Evolutionary conservation across 1,284 basidiomycete genomes (phyloP).

Genomic region (Wallemia hederae): DNA sequence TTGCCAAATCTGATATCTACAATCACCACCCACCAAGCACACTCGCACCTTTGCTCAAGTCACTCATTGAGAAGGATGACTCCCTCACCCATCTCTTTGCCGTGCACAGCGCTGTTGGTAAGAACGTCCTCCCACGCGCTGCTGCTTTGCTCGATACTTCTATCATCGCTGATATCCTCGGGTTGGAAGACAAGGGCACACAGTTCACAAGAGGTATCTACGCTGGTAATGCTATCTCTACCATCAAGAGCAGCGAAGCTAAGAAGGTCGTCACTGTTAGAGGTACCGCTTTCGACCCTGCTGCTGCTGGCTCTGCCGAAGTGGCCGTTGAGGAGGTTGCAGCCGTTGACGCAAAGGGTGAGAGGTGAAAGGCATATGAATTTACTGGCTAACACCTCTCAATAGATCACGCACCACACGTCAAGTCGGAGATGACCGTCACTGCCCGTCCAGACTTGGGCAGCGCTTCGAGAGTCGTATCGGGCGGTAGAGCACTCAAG

Average conservation of each 20-base stretch:
- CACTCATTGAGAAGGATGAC: conserved; percentile 20
- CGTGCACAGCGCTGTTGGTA: conserved; percentile 41
- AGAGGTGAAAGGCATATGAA: conserved; percentile 6
- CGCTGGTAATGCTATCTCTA: conserved; percentile 89
- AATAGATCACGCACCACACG: conserved; percentile 5
- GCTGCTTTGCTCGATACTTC: conserved; percentile 41
- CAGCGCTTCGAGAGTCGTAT: conserved; percentile 62
- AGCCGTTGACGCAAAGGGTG: conserved; percentile 31
- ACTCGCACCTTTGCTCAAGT: conserved; percentile 23
- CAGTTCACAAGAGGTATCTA: conserved; percentile 85
- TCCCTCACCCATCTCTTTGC: conserved; percentile 55
- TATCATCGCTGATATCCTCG: conserved; percentile 68
- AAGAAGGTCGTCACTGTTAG: conserved; percentile 81
- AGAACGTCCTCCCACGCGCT: conserved; percentile 45
- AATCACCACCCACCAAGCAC: conserved; percentile 14
- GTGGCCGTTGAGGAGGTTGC: conserved; percentile 33
- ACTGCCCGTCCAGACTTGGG: conserved; percentile 83
- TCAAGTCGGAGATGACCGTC: conserved; percentile 60
- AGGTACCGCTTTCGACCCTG: conserved; percentile 65
- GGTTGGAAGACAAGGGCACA: conserved; percentile 39
- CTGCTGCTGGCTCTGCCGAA: conserved; percentile 21
- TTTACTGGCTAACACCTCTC: background rate
- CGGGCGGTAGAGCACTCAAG: conserved; percentile 85
- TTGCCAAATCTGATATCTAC: conserved; percentile 22
- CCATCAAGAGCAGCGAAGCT: conserved; percentile 43